A percentile compares a stretch with the other conserved stretches of the same genome.
Conservation (phyloP, 2,329 filamentous ascomycete genomes). For the Colletotrichum navitas region DNA sequence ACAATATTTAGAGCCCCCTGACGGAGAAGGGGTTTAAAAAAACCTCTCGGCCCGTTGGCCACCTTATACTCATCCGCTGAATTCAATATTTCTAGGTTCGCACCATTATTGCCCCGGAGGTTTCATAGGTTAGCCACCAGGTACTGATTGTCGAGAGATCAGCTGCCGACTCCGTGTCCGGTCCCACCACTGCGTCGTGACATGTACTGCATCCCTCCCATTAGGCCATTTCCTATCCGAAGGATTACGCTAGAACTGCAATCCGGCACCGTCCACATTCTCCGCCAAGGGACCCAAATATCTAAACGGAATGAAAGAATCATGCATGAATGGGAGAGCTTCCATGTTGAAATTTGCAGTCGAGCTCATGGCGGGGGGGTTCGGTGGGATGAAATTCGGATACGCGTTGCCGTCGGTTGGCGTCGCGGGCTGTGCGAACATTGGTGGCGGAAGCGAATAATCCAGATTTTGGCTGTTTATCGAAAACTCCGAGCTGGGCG, state of each 20-base stretch:
- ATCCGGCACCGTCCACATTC: not conserved
- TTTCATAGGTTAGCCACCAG: not conserved
- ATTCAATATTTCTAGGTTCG: not conserved
- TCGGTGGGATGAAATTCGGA: not conserved
- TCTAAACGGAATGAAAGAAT: conserved; percentile 36
- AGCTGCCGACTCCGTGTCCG: conserved; percentile 44
- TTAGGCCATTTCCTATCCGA: not conserved
- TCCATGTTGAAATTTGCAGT: conserved; percentile 6
- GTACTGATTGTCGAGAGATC: not conserved
- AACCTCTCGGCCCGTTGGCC: not conserved
- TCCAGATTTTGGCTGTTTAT: not conserved
- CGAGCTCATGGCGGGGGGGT: not conserved
- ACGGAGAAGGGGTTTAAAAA: no score
- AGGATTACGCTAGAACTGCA: conserved; percentile 21
- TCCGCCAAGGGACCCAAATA: conserved; percentile 13
- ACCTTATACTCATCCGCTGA: not conserved
- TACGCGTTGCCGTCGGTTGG: not conserved
- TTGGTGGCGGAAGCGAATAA: conserved; percentile 8
- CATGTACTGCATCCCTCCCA: not conserved
- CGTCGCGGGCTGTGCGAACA: conserved; percentile 8
- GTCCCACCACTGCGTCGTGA: not conserved
- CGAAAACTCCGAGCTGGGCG: conserved; percentile 13
- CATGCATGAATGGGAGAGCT: conserved; percentile 10
- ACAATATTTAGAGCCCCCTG: no score
- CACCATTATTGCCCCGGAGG: not conserved